A percentile compares a stretch with the other conserved stretches of the same genome.
These are phyloP conservation scores for Aphanoascus verrucosus DNA, from an alignment of 2,329 filamentous ascomycete species.

Conservation along the genomic window DNA sequence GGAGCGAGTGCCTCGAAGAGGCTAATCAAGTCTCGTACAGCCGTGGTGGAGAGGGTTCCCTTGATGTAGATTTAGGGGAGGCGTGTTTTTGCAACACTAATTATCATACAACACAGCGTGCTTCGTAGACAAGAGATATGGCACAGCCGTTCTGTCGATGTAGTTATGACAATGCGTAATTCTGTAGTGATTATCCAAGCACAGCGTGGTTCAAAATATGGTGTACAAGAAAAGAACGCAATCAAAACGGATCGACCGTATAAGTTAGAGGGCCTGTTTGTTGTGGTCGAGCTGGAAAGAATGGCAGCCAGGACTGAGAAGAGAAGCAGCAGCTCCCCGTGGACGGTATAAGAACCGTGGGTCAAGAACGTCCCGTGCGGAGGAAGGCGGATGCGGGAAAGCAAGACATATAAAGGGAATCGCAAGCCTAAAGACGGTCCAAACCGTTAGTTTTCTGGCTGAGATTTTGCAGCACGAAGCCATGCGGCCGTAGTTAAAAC, in stretches of 20 bases:
- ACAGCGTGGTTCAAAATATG: background rate
- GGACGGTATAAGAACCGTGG: background rate
- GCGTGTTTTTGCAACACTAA: background rate
- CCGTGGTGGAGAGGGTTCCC: conserved; percentile 11
- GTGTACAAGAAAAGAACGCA: conserved; percentile 1
- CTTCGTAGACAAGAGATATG: conserved; percentile 3
- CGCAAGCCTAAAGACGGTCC: background rate
- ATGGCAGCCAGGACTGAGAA: background rate
- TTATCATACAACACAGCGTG: background rate
- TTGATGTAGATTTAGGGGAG: background rate
- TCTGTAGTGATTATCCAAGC: conserved; percentile 7
- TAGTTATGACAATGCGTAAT: background rate
- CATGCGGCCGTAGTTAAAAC: background rate
- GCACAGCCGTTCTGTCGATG: conserved; percentile 3
- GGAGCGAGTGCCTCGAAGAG: conserved; percentile 18
- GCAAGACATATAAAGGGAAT: conserved; percentile 3
- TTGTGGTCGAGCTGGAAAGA: conserved; percentile 4
- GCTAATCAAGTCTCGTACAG: conserved; percentile 18
- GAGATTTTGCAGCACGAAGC: background rate
- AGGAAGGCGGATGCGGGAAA: conserved; percentile 4
- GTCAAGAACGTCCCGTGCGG: conserved; percentile 2
- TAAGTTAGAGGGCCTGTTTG: background rate
- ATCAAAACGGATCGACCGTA: conserved; percentile 14
- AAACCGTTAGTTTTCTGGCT: background rate
- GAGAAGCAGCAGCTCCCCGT: conserved; percentile 1